A percentile compares a stretch with the other conserved stretches of the same genome.
phyloP scores from a whole-genome alignment of 73 alveolate species.

The Loxodes magnus region DNA sequence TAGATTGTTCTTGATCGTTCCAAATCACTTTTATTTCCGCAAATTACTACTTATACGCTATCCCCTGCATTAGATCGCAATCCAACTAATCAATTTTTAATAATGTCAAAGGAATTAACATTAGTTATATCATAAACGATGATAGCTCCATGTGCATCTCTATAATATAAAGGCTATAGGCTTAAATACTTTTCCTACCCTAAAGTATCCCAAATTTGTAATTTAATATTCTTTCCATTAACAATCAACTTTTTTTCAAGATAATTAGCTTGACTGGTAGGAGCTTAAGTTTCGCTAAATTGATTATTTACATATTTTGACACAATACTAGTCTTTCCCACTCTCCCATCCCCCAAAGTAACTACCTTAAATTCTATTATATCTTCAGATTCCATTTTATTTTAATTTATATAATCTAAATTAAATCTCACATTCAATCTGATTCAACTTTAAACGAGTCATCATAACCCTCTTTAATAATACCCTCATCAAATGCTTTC shows the following conservation, averaged over 20 bases:
- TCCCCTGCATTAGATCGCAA: slow-evolving; percentile 10
- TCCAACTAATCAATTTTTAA: slow-evolving; percentile 27
- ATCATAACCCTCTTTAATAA: too few species aligned
- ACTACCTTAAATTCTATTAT: background rate
- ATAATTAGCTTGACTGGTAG: background rate
- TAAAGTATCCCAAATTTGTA: slow-evolving; percentile 92
- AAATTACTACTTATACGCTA: slow-evolving; percentile 7
- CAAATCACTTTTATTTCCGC: slow-evolving; percentile 35
- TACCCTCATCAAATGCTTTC: too few species aligned
- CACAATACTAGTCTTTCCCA: background rate
- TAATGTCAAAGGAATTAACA: slow-evolving; percentile 10
- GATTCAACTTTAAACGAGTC: too few species aligned
- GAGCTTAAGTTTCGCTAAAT: background rate
- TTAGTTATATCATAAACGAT: slow-evolving; percentile 76
- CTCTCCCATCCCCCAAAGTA: background rate
- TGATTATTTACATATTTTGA: background rate
- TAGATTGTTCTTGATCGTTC: background rate
- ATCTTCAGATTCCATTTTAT: too few species aligned
- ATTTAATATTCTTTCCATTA: slow-evolving; percentile 37
- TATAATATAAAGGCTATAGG: slow-evolving; percentile 66
- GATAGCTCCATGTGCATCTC: slow-evolving; percentile 76
- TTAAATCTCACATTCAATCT: too few species aligned
- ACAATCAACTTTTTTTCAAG: slow-evolving; percentile 47
- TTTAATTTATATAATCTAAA: too few species aligned
- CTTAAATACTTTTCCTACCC: slow-evolving; percentile 88